A percentile compares a stretch with the other conserved stretches of the same genome.
Conservation (phyloP, 768 basidiomycete species). For the Dentipellis fragilis region DNA sequence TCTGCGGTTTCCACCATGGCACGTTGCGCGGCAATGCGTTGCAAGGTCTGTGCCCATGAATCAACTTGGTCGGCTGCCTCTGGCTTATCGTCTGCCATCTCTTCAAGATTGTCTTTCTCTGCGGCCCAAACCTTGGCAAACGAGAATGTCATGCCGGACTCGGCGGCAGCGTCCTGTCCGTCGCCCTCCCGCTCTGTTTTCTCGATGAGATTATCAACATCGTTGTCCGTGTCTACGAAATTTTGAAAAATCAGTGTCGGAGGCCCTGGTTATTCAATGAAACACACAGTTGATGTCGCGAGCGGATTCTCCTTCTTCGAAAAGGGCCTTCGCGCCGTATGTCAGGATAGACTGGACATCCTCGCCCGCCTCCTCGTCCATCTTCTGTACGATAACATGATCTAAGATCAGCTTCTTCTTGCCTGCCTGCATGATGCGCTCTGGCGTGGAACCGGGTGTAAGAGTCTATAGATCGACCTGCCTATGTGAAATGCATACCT, state of each 20-base stretch:
- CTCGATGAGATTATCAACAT: conserved; percentile 80
- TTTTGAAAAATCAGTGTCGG: not conserved
- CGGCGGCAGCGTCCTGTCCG: conserved; percentile 33
- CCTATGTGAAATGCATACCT: conserved; percentile 31
- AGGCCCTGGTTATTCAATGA: not conserved
- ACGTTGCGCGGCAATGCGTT: conserved; percentile 35
- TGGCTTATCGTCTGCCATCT: conserved; percentile 42
- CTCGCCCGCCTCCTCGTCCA: conserved; percentile 69
- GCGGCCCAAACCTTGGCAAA: conserved; percentile 93
- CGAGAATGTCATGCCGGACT: conserved; percentile 55
- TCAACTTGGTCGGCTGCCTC: conserved; percentile 42
- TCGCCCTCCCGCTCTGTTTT: conserved; percentile 69
- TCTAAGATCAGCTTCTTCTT: conserved; percentile 93
- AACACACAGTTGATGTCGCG: conserved; percentile 60
- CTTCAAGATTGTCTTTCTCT: conserved; percentile 61
- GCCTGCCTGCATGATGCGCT: conserved; percentile 85
- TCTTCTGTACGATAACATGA: conserved; percentile 92
- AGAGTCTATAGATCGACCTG: not conserved
- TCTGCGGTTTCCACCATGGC: conserved; percentile 39
- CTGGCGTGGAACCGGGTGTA: conserved; percentile 27
- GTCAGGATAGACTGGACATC: conserved; percentile 85
- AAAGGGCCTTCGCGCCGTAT: conserved; percentile 80
- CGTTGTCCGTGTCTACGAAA: conserved; percentile 59
- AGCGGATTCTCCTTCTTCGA: conserved; percentile 48
- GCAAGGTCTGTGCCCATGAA: conserved; percentile 74